Evolutionary conservation across 2,329 filamentous ascomycete species (phyloP).

Genomic region (Fusarium succisae): DNA sequence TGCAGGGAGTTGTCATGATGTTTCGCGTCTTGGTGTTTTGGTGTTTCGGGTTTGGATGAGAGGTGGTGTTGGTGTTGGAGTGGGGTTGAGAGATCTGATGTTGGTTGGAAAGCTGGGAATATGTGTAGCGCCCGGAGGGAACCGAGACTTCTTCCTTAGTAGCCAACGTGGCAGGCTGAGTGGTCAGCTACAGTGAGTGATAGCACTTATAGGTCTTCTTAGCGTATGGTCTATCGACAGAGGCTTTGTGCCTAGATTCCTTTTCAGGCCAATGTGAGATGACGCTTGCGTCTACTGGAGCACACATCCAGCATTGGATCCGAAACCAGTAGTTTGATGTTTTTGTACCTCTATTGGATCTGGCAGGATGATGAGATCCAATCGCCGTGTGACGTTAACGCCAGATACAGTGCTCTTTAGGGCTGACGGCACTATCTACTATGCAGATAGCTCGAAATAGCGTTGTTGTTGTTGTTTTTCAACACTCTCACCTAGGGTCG

Average conservation of each 20-base stretch:
- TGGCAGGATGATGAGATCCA: constrained; percentile 25
- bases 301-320: neutral
- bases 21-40: constrained; percentile 38
- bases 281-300: neutral
- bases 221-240: neutral
- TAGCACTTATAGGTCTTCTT: constrained; percentile 14
- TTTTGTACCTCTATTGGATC: constrained; percentile 12
- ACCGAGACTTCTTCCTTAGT: constrained; percentile 33
- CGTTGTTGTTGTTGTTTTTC: neutral
- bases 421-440: neutral
- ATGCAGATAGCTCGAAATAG: neutral
- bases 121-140: constrained; percentile 34
- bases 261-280: constrained; percentile 18
- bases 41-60: constrained; percentile 15
- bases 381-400: constrained; percentile 13
- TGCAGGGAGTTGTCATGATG: constrained; percentile 22
- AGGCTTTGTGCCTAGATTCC: constrained; percentile 1
- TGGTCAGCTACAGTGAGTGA: constrained; percentile 9
- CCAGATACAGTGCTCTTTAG: constrained; percentile 7
- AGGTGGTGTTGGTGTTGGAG: constrained; percentile 15
- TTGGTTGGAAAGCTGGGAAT: constrained; percentile 9
- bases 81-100: constrained; percentile 9
- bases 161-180: constrained; percentile 29
- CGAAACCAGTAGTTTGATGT: neutral
- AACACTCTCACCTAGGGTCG: neutral